A percentile compares a stretch with the other conserved stretches of the same genome.
phyloP scores from a whole-genome alignment of 1,284 basidiomycete species.

The Porogramme epimiltina region DNA sequence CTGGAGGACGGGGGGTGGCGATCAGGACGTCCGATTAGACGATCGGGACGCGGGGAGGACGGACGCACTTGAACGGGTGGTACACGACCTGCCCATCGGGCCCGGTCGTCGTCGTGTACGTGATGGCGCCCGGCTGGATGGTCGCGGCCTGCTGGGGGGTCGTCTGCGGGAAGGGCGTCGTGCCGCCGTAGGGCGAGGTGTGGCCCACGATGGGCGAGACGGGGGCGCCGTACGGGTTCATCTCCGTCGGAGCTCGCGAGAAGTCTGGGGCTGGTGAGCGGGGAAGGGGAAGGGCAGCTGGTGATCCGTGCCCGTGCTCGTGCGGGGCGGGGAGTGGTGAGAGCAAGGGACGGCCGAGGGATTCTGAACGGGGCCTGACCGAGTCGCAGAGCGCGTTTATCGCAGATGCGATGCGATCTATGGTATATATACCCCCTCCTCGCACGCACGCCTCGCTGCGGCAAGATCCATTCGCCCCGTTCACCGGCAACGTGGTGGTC shows the following conservation, averaged over 20 bases:
- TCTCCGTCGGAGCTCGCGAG: slow-evolving; percentile 6
- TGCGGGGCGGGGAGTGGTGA: neutral
- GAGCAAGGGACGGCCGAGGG: neutral
- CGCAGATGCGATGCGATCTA: slow-evolving; percentile 17
- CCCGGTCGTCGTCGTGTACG: slow-evolving; percentile 63
- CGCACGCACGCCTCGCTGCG: slow-evolving; percentile 15
- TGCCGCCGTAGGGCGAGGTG: slow-evolving; percentile 15
- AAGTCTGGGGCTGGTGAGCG: neutral
- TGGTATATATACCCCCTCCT: slow-evolving; percentile 19
- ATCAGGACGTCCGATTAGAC: slow-evolving; percentile 7
- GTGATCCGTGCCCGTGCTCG: too few relatives aligned
- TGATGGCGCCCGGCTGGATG: slow-evolving; percentile 61
- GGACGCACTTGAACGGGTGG: slow-evolving; percentile 68
- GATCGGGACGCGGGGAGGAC: slow-evolving; percentile 3
- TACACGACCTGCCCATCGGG: slow-evolving; percentile 63
- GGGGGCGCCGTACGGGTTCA: slow-evolving; percentile 23
- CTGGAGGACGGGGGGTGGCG: slow-evolving; percentile 34
- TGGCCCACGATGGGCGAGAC: slow-evolving; percentile 24
- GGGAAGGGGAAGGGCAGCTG: neutral
- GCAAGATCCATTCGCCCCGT: slow-evolving; percentile 25
- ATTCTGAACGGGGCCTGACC: too few relatives aligned
- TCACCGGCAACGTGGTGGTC: slow-evolving; percentile 16
- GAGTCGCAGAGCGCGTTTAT: slow-evolving; percentile 16
- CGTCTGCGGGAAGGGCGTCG: slow-evolving; percentile 15
- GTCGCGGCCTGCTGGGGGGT: slow-evolving; percentile 26